These are phyloP conservation scores for Russula griseocarnosa DNA, from an alignment of 768 basidiomycete species.

Conservation along the genomic window DNA sequence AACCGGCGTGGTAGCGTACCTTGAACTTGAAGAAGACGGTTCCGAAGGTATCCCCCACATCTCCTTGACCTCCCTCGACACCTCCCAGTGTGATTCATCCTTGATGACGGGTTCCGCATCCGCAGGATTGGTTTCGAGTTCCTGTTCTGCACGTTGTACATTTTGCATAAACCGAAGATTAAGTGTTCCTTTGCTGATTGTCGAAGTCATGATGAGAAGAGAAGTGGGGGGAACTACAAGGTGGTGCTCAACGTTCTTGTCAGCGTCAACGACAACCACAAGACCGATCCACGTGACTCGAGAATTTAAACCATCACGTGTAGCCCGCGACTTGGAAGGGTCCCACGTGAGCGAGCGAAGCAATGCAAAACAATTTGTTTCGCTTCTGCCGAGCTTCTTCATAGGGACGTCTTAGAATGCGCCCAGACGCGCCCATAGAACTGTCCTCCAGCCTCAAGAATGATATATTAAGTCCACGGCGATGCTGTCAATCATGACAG, in stretches of 20 bases:
- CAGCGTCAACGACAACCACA: neutral
- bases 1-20: conserved; percentile 6
- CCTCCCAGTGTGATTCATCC: conserved; percentile 27
- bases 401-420: neutral
- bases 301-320: neutral
- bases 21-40: conserved; percentile 9
- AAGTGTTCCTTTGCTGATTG: conserved; percentile 27
- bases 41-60: conserved; percentile 22
- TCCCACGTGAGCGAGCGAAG: neutral
- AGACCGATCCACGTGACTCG: neutral
- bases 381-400: conserved; percentile 1
- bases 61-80: conserved; percentile 18
- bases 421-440: neutral
- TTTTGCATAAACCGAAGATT: conserved; percentile 29
- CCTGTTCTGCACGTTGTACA: conserved; percentile 5
- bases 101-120: neutral
- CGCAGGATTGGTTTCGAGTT: neutral
- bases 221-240: neutral
- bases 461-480: conserved; percentile 20
- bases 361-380: neutral
- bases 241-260: neutral
- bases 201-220: conserved; percentile 10
- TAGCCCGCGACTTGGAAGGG: neutral
- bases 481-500: conserved; percentile 22
- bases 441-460: conserved; percentile 10